Evolutionary conservation across 2,329 filamentous ascomycete species (phyloP).

Genomic region (Periconia digitata): DNA sequence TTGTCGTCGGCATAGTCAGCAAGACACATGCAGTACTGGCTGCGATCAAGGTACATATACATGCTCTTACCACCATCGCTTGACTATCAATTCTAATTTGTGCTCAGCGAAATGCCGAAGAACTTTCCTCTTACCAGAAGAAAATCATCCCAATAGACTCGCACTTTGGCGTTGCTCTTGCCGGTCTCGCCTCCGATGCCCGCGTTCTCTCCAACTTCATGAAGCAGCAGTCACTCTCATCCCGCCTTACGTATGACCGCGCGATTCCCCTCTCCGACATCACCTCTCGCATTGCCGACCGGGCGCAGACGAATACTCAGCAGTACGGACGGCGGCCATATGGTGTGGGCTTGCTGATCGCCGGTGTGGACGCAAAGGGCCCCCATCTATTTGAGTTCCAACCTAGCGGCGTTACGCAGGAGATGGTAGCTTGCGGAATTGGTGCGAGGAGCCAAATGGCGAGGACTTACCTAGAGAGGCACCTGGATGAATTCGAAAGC

Average conservation of each 20-base stretch:
- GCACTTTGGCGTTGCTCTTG: conserved; percentile 92
- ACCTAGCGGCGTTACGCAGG: conserved; percentile 91
- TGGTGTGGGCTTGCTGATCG: conserved; percentile 88
- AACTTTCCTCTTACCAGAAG: conserved; percentile 99
- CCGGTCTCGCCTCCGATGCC: conserved; percentile 94
- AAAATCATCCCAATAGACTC: conserved; percentile 97
- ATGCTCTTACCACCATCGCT: neutral
- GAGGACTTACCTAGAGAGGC: conserved; percentile 90
- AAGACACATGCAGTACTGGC: conserved; percentile 97
- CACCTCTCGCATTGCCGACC: conserved; percentile 89
- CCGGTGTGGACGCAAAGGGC: conserved; percentile 89
- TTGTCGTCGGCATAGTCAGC: conserved; percentile 94
- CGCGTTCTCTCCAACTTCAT: conserved; percentile 99
- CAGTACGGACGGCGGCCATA: conserved; percentile 96
- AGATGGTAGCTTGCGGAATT: conserved; percentile 96
- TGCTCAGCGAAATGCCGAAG: conserved; percentile 89
- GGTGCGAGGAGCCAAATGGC: conserved; percentile 97
- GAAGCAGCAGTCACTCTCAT: conserved; percentile 97
- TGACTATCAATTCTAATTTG: conserved; percentile 1
- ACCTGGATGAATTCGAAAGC: conserved; percentile 79
- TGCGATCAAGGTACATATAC: conserved; percentile 78
- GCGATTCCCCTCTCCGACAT: conserved; percentile 88
- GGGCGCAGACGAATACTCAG: conserved; percentile 97
- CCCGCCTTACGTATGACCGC: conserved; percentile 93
- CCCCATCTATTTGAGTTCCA: conserved; percentile 99